A percentile compares a stretch with the other conserved stretches of the same genome.
phyloP scores from a whole-genome alignment of 2,329 filamentous ascomycete species.

The Epichloe uncinata region DNA sequence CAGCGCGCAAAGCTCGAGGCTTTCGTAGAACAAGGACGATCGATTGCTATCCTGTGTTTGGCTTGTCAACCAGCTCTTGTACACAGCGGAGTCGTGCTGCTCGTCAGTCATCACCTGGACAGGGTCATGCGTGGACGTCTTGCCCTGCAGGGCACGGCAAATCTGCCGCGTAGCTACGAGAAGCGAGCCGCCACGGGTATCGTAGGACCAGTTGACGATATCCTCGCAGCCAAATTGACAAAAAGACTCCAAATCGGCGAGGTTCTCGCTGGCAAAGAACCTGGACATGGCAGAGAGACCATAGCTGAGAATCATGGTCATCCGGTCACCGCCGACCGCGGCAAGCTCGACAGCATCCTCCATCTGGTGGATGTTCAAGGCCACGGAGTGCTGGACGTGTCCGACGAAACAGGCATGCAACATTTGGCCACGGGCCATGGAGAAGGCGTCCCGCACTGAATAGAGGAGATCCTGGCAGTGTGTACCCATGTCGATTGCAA shows the following conservation, averaged over 20 bases:
- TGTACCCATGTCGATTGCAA: conserved; percentile 51
- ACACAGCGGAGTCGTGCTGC: conserved; percentile 45
- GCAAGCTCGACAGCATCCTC: conserved; percentile 55
- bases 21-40: conserved; percentile 55
- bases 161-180: conserved; percentile 54
- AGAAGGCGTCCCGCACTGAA: conserved; percentile 48
- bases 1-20: conserved; percentile 47
- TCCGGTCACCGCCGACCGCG: conserved; percentile 54
- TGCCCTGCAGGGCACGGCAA: conserved; percentile 59
- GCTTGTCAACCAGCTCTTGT: conserved; percentile 44
- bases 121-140: conserved; percentile 42
- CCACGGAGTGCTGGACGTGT: conserved; percentile 52
- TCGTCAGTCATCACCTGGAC: conserved; percentile 51
- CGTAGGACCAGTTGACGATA: conserved; percentile 56
- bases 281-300: conserved; percentile 53
- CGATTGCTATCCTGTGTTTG: conserved; percentile 46
- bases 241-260: conserved; percentile 55
- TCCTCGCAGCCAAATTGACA: conserved; percentile 63
- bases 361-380: conserved; percentile 42
- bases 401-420: conserved; percentile 57
- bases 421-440: conserved; percentile 54
- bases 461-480: conserved; percentile 52
- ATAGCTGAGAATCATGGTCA: conserved; percentile 57
- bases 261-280: conserved; percentile 57
- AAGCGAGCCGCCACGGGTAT: conserved; percentile 58